Conservation (phyloP, 2,329 filamentous ascomycete genomes). For the Acrodontium crateriforme region DNA sequence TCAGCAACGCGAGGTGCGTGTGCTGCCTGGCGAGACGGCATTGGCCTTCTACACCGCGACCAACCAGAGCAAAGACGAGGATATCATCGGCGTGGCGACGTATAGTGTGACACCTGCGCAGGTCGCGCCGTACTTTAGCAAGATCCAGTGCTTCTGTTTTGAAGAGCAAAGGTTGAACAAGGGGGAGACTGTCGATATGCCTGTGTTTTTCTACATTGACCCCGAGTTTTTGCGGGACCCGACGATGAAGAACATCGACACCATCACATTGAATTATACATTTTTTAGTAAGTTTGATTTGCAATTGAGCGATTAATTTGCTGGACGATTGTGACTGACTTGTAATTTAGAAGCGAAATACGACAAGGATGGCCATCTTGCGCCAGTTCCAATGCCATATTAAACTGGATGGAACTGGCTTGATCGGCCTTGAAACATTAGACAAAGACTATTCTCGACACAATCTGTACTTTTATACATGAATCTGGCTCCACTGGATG, state of each 20-base stretch:
- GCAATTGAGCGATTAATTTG: not conserved
- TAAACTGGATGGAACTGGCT: no score
- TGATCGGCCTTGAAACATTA: no score
- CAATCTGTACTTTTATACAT: no score
- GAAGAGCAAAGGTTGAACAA: slow-evolving; percentile 88
- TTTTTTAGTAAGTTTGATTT: slow-evolving; percentile 74
- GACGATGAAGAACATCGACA: slow-evolving; percentile 87
- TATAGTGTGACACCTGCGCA: slow-evolving; percentile 95
- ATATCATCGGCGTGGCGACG: slow-evolving; percentile 96
- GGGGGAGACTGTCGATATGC: slow-evolving; percentile 97
- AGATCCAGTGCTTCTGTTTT: slow-evolving; percentile 99
- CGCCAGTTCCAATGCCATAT: slow-evolving; percentile 43
- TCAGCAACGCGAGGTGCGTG: slow-evolving; percentile 90
- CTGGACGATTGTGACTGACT: slow-evolving; percentile 9
- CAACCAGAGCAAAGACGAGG: slow-evolving; percentile 65
- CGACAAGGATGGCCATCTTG: slow-evolving; percentile 63
- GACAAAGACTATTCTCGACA: no score
- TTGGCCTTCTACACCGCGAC: slow-evolving; percentile 96
- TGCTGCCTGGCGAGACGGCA: slow-evolving; percentile 90
- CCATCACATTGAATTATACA: slow-evolving; percentile 89
- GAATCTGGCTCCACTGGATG: no score
- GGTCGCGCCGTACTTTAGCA: slow-evolving; percentile 94
- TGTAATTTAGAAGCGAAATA: slow-evolving; percentile 57
- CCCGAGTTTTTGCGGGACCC: slow-evolving; percentile 86
- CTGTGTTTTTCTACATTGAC: slow-evolving; percentile 98